phyloP scores from a whole-genome alignment of 805 yeast genomes.

The Tetrapisispora pingtungensis region DNA sequence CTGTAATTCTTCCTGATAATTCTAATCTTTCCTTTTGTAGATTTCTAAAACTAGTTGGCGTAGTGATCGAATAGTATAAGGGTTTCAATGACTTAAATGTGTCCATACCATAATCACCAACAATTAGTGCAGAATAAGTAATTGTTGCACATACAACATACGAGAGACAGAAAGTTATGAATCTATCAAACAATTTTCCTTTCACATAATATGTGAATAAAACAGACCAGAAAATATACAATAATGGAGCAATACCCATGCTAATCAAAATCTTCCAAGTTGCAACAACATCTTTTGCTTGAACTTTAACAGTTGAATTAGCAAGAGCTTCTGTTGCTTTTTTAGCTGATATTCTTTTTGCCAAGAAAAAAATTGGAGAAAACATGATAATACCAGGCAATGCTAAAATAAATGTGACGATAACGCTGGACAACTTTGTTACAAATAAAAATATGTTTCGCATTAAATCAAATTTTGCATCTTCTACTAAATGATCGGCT shows the following conservation, averaged over 20 bases:
- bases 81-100: constrained; percentile 76
- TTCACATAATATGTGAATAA: constrained; percentile 37
- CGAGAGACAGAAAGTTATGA: constrained; percentile 38
- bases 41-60: constrained; percentile 46
- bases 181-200: constrained; percentile 24
- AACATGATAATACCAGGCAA: constrained; percentile 85
- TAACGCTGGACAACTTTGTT: constrained; percentile 46
- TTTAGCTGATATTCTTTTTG: constrained; percentile 60
- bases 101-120: constrained; percentile 93
- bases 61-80: constrained; percentile 52
- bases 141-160: constrained; percentile 61
- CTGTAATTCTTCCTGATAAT: constrained; percentile 66
- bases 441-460: constrained; percentile 44
- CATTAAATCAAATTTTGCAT: constrained; percentile 40
- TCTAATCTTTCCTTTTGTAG: constrained; percentile 52
- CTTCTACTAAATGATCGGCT: constrained; percentile 43
- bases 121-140: constrained; percentile 81
- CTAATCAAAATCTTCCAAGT: constrained; percentile 93
- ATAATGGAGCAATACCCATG: constrained; percentile 78
- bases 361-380: constrained; percentile 75
- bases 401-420: constrained; percentile 50
- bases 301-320: constrained; percentile 78
- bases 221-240: constrained; percentile 72
- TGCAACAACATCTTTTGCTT: constrained; percentile 89
- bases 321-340: constrained; percentile 77